These are phyloP conservation scores for Aspergillus ostianus DNA, from an alignment of 495 filamentous ascomycete genomes.

Conservation along the genomic window DNA sequence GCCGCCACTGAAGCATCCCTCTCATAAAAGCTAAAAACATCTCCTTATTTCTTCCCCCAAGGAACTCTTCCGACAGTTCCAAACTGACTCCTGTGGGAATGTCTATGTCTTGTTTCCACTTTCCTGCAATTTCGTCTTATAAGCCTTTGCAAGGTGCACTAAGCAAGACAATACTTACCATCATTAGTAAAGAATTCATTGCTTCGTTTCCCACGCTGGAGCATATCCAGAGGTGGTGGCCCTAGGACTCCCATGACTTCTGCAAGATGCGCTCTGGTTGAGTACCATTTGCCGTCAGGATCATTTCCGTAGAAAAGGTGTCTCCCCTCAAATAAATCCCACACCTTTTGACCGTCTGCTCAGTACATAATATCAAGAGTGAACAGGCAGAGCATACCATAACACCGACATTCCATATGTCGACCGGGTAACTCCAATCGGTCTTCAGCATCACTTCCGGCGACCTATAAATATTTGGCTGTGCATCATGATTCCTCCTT, in stretches of 20 bases:
- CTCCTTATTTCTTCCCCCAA: no score
- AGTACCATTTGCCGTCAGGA: constrained; percentile 40
- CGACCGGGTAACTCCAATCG: constrained; percentile 44
- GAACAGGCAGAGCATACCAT: constrained; percentile 36
- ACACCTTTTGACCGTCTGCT: no score
- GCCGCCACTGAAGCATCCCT: no score
- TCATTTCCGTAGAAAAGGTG: constrained; percentile 46
- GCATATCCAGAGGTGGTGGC: constrained; percentile 41
- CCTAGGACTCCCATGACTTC: constrained; percentile 46
- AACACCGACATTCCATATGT: constrained; percentile 52
- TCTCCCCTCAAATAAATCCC: constrained; percentile 25
- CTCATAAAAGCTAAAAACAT: no score
- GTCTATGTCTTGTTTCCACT: no score
- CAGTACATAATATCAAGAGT: constrained; percentile 8
- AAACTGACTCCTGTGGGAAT: no score
- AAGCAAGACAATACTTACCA: no score
- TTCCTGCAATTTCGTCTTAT: no score
- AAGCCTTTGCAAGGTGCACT: no score
- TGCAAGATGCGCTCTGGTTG: constrained; percentile 44
- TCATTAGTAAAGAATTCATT: no score
- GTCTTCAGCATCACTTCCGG: constrained; percentile 49
- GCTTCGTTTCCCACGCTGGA: constrained; percentile 37
- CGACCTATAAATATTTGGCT: constrained; percentile 43
- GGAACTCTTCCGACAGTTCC: no score
- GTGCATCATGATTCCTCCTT: constrained; percentile 28